phyloP scores from a whole-genome alignment of 2,329 filamentous ascomycete species.

The Verticillium klebahnii region DNA sequence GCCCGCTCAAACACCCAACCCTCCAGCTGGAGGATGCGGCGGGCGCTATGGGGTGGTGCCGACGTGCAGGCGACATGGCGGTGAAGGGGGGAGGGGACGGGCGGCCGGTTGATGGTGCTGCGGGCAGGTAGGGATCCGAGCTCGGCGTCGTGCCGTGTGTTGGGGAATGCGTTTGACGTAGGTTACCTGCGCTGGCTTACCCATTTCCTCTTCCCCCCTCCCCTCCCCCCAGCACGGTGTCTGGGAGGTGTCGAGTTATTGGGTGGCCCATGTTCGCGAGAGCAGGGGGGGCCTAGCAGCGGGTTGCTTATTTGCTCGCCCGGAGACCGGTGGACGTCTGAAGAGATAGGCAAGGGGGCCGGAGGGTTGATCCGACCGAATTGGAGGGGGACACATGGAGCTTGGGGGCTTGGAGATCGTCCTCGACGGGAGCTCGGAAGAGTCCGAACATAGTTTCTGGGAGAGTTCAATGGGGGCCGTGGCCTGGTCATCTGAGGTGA shows the following conservation, averaged over 20 bases:
- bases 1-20: neutral
- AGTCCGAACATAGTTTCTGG: neutral
- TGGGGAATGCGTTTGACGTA: neutral
- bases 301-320: neutral
- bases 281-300: neutral
- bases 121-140: neutral
- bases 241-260: neutral
- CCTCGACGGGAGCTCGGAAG: neutral
- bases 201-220: neutral
- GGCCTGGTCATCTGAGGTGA: neutral
- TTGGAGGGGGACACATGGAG: conserved; percentile 11
- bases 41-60: neutral
- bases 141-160: neutral
- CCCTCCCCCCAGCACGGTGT: neutral
- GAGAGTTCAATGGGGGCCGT: neutral
- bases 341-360: neutral
- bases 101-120: neutral
- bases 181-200: neutral
- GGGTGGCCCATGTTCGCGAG: neutral
- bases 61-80: neutral
- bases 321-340: neutral
- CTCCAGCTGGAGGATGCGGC: neutral
- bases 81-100: neutral
- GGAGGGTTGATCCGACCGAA: conserved; percentile 9
- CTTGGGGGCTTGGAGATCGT: neutral